Base-by-base conservation (phyloP, 495 filamentous ascomycete genomes). In the Neurospora sp. region DNA sequence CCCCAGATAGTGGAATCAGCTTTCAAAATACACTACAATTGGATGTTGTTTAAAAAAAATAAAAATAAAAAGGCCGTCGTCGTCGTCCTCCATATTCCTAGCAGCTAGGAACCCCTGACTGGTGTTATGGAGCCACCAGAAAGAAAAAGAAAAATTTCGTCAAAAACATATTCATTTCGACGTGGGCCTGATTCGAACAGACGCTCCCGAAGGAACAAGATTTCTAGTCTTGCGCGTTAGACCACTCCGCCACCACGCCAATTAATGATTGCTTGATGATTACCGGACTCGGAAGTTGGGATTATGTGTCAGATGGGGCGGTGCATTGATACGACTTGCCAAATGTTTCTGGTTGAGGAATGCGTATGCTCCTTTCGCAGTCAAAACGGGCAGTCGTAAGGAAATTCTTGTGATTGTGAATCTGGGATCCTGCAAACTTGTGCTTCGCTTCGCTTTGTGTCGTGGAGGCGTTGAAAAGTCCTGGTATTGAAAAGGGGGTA, bases 161-260 rank as follows among this genome's bases (percentile, higher is more conserved):
- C 9, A 12, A 61, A 61, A 31, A 61, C 31, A 53, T 53, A 31
- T 5, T 45, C 9, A 1, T 61, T 59, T 61, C 53, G 53, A 61
- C 53, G 53, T 61, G 53, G 53, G 53, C 53, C 53, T 61, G 53
- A 61, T 61, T 61, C 45, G 45, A 53, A 53, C 45, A 53, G 45
- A 53, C 45, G 45, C 53, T 65, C 53, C 53, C 53, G 53, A 65
- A 65, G 53, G 53, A 65, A 65, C 53, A 65, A 65, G 53, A 65
- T 65, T 65, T 65, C 53, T 65, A 65, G 53, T 65, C 53, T 65
- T 65, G 53, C 53, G 53, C 53, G 53, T 65, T 65, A 65, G 53
- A 65, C 53, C 53, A 65, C 53, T 65, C 53, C 53, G 53, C 53
- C 53, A 65, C 53, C 53, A 65, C 53, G 53, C 53, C 53, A 65